Conservation (phyloP, 2,329 filamentous ascomycete species). For the Penicillium aurantiogriseum region DNA sequence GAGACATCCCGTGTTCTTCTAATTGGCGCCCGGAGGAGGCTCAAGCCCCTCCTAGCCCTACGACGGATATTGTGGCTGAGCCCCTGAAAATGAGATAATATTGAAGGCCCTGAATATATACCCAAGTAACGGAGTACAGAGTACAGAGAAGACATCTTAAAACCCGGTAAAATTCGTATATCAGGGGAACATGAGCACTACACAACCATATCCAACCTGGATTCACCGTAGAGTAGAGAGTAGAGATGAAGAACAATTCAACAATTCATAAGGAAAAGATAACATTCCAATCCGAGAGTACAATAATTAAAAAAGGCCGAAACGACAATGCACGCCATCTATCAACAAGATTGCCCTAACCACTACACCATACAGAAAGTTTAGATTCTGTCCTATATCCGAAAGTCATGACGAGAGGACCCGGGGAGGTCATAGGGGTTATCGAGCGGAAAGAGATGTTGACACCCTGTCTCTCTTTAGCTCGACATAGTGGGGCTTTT, state of each 20-base stretch:
- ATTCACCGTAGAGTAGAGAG: conserved; percentile 8
- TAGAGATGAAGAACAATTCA: background rate
- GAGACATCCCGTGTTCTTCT: background rate
- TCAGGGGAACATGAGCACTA: background rate
- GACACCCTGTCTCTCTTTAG: background rate
- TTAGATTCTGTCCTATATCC: background rate
- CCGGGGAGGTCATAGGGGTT: conserved; percentile 7
- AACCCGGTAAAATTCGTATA: background rate
- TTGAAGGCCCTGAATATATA: background rate
- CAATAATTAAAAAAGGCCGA: conserved; percentile 9
- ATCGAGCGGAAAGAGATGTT: conserved; percentile 4
- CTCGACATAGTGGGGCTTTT: conserved; percentile 8
- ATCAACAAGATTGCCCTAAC: conserved; percentile 31
- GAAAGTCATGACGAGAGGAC: conserved; percentile 6
- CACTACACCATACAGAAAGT: conserved; percentile 27
- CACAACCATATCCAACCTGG: background rate
- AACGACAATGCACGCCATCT: conserved; percentile 30
- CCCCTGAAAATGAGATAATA: background rate
- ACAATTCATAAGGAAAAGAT: conserved; percentile 3
- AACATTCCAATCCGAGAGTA: conserved; percentile 9
- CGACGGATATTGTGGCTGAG: background rate
- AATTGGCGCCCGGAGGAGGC: background rate
- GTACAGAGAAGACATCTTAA: conserved; percentile 3
- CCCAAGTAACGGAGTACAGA: background rate
- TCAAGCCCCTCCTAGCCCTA: background rate